These are phyloP conservation scores for Coelastrella sp. DNA, from an alignment of 139 green algal genomes.

Conservation along the genomic window DNA sequence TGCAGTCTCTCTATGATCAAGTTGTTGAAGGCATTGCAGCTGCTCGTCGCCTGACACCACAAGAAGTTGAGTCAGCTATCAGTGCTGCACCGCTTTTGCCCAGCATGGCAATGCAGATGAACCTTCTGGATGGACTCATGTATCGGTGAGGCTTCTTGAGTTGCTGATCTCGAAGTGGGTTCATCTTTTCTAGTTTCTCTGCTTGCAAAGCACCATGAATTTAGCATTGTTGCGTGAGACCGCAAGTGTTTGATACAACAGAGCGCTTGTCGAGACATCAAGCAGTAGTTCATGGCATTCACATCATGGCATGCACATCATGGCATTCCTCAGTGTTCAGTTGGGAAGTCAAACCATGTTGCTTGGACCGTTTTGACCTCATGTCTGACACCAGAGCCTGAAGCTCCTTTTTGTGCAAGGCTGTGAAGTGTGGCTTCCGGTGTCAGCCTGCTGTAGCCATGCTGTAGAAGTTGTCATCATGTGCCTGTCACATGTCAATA, in stretches of 20 bases:
- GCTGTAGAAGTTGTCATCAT: neutral
- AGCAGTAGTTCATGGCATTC: no score
- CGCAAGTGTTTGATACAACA: no score
- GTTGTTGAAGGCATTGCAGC: constrained; percentile 46
- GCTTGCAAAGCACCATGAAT: neutral
- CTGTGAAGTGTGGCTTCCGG: no score
- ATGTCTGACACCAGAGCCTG: no score
- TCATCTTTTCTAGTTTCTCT: neutral
- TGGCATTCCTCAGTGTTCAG: no score
- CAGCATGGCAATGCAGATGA: neutral
- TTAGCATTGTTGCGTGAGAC: neutral
- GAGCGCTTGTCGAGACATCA: no score
- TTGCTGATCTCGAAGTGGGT: neutral
- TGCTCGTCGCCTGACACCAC: neutral
- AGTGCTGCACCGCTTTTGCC: constrained; percentile 54
- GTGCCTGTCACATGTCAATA: neutral
- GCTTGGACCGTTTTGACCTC: no score
- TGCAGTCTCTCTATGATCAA: constrained; percentile 44
- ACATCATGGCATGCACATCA: no score
- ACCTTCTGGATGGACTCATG: constrained; percentile 63
- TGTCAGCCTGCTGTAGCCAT: no score
- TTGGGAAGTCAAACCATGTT: no score
- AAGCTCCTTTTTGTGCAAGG: no score
- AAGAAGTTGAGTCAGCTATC: constrained; percentile 43
- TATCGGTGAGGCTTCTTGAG: constrained; percentile 46